These are phyloP conservation scores for Batkoa obscura DNA, from an alignment of 371 early-diverging fungal genomes.

Conservation along the genomic window DNA sequence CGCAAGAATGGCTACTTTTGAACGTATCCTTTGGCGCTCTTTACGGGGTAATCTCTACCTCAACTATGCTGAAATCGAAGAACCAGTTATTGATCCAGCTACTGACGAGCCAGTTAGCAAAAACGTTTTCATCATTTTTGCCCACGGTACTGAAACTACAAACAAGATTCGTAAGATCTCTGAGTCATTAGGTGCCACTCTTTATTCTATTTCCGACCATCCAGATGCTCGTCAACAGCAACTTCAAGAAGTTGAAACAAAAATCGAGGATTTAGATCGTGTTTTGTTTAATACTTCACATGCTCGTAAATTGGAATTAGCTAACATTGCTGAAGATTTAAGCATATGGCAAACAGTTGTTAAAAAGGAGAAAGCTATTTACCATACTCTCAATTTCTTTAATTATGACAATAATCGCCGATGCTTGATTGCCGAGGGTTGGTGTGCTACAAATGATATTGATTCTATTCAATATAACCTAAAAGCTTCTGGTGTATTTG, in stretches of 20 bases:
- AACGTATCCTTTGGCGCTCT: conserved; percentile 90
- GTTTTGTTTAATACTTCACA: conserved; percentile 69
- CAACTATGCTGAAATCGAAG: conserved; percentile 87
- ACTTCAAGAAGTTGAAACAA: conserved; percentile 35
- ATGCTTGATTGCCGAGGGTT: conserved; percentile 93
- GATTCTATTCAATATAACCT: conserved; percentile 60
- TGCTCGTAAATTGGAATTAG: conserved; percentile 64
- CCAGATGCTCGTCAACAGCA: conserved; percentile 69
- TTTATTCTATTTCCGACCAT: conserved; percentile 72
- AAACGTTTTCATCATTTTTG: conserved; percentile 92
- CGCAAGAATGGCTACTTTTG: conserved; percentile 64
- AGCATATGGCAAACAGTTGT: conserved; percentile 75
- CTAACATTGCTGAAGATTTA: conserved; percentile 60
- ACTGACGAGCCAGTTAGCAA: conserved; percentile 73
- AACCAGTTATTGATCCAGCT: conserved; percentile 65
- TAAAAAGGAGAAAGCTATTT: conserved; percentile 94
- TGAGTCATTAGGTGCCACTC: conserved; percentile 85
- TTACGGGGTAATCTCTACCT: conserved; percentile 95
- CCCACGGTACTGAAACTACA: conserved; percentile 79
- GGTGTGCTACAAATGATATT: conserved; percentile 79
- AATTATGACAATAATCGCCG: conserved; percentile 81
- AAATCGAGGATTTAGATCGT: conserved; percentile 18
- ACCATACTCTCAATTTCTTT: conserved; percentile 87
- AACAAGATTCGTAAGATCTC: conserved; percentile 83
- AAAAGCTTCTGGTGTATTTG: conserved; percentile 50